A percentile compares a stretch with the other conserved stretches of the same genome.
These are phyloP conservation scores for Fusarium poae DNA, from an alignment of 2,329 filamentous ascomycete genomes.

Conservation along the genomic window DNA sequence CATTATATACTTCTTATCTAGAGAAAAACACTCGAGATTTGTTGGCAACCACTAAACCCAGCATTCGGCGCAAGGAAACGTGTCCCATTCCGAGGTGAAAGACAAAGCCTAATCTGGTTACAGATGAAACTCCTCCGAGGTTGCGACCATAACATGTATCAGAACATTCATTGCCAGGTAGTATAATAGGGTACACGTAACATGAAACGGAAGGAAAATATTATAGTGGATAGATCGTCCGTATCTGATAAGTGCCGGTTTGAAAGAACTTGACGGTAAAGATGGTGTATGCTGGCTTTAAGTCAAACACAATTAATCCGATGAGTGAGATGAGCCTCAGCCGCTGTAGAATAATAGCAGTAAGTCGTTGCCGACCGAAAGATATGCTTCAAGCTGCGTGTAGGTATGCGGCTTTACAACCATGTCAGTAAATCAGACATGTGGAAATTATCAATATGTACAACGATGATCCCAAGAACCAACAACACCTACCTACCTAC, in stretches of 20 bases:
- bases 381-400: not conserved
- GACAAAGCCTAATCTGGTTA: not conserved
- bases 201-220: not conserved
- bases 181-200: not conserved
- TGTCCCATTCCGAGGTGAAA: not conserved
- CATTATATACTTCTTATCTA: not conserved
- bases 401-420: not conserved
- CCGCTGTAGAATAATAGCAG: not conserved
- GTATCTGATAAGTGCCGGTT: not conserved
- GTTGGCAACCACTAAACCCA: not conserved
- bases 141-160: not conserved
- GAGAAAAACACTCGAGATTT: not conserved
- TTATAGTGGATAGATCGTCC: not conserved
- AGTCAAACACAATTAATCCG: too few species aligned
- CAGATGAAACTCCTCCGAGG: constrained; percentile 3
- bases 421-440: not conserved
- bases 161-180: not conserved
- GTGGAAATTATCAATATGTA: not conserved
- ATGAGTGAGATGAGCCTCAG: not conserved
- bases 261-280: not conserved
- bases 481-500: too few species aligned
- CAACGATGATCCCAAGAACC: constrained; percentile 3
- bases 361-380: not conserved
- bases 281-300: too few species aligned
- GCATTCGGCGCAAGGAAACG: not conserved